Percentiles rank a stretch among this genome's conserved stretches.
These are phyloP conservation scores for Venturiaceae sp. DNA, from an alignment of 2,329 filamentous ascomycete species.

Conservation along the genomic window DNA sequence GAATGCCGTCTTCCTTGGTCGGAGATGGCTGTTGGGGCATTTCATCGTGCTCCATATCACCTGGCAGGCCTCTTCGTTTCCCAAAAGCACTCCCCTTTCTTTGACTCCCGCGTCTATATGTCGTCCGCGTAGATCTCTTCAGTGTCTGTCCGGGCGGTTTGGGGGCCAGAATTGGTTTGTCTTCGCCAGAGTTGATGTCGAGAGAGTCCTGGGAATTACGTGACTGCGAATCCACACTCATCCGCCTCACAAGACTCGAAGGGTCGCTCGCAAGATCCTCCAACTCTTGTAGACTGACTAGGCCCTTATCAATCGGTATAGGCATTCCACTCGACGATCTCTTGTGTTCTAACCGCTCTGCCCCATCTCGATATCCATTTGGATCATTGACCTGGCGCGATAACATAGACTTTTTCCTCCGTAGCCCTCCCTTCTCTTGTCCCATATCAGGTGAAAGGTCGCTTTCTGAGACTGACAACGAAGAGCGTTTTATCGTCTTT, in stretches of 20 bases:
- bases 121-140: conserved; percentile 83
- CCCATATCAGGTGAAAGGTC: not conserved
- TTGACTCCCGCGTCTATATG: conserved; percentile 80
- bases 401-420: conserved; percentile 90
- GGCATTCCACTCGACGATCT: conserved; percentile 48
- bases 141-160: conserved; percentile 66
- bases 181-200: conserved; percentile 37
- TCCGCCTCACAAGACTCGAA: conserved; percentile 57
- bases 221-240: conserved; percentile 44
- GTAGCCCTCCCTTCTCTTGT: conserved; percentile 43
- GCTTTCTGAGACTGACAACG: conserved; percentile 42
- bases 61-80: conserved; percentile 18
- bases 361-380: conserved; percentile 70
- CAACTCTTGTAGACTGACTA: conserved; percentile 50
- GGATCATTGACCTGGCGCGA: conserved; percentile 81
- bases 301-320: conserved; percentile 45
- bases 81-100: conserved; percentile 67
- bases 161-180: conserved; percentile 78
- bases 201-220: conserved; percentile 29
- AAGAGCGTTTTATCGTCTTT: conserved; percentile 77
- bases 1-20: conserved; percentile 27
- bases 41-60: conserved; percentile 2
- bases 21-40: conserved; percentile 41
- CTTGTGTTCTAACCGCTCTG: conserved; percentile 67
- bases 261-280: conserved; percentile 80